These are phyloP conservation scores for Coix lacrymajobi DNA, from an alignment of 176 grass and related monocot genomes.

Conservation along the genomic window DNA sequence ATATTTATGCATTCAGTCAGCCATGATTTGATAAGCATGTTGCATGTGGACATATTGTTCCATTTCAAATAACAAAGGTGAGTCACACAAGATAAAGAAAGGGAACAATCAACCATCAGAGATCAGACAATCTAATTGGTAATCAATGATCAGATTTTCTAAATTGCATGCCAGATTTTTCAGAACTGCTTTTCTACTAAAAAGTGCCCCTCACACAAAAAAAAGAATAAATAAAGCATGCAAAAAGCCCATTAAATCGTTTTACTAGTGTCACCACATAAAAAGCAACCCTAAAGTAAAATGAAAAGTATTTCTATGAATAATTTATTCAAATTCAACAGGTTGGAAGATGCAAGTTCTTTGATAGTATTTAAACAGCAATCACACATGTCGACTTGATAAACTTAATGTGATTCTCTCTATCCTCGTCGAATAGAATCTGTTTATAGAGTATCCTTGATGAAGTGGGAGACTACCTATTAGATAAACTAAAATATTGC, in stretches of 20 bases:
- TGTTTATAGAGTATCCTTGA: background rate
- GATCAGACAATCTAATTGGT: background rate
- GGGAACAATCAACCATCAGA: background rate
- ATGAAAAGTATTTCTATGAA: background rate
- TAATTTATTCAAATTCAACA: constrained; percentile 13
- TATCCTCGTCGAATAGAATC: background rate
- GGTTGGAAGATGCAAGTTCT: background rate
- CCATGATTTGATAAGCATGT: background rate
- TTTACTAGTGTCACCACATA: background rate
- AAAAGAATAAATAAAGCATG: background rate
- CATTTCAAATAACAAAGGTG: background rate
- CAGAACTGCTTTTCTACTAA: background rate
- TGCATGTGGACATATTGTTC: background rate
- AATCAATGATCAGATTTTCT: background rate
- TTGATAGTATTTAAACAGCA: background rate
- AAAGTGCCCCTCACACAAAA: background rate
- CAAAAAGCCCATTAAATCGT: background rate
- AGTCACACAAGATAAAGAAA: background rate
- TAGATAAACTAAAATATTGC: constrained; percentile 19
- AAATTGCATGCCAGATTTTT: background rate
- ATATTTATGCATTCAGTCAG: background rate
- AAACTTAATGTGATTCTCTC: background rate
- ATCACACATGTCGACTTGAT: background rate
- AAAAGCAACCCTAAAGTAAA: background rate
- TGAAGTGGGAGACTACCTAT: background rate